These are phyloP conservation scores for Diutina sp. DNA, from an alignment of 1,139 yeast genomes.

Conservation along the genomic window DNA sequence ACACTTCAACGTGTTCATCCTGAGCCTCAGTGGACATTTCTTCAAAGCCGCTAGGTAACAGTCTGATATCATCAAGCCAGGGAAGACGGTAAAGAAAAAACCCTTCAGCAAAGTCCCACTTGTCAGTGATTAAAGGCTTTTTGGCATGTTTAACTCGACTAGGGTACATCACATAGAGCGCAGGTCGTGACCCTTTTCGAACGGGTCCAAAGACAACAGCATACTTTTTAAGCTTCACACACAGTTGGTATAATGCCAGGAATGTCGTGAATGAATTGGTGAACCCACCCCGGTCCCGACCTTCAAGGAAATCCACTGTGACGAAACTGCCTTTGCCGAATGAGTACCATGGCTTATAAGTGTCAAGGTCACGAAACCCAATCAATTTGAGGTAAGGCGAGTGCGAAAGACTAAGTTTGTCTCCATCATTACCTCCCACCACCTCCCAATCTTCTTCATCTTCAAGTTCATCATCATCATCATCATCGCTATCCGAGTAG, in stretches of 20 bases:
- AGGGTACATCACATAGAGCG: constrained; percentile 49
- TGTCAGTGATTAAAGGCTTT: constrained; percentile 11
- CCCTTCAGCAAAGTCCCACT: constrained; percentile 40
- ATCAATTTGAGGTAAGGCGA: constrained; percentile 40
- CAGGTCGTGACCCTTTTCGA: constrained; percentile 42
- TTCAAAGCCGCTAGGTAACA: constrained; percentile 20
- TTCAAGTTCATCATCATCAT: constrained; percentile 6
- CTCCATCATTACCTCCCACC: constrained; percentile 6
- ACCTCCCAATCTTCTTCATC: constrained; percentile 6
- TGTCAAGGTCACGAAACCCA: constrained; percentile 44
- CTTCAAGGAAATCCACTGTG: constrained; percentile 27
- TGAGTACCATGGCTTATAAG: constrained; percentile 39
- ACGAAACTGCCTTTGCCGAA: constrained; percentile 47
- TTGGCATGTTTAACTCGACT: constrained; percentile 11
- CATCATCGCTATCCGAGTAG: constrained; percentile 6
- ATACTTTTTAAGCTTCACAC: constrained; percentile 38
- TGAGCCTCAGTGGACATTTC: background rate
- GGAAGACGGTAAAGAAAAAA: constrained; percentile 50
- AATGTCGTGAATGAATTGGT: constrained; percentile 58
- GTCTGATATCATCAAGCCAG: constrained; percentile 49
- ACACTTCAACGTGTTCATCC: constrained; percentile 5
- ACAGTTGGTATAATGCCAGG: constrained; percentile 51
- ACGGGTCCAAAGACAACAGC: constrained; percentile 67
- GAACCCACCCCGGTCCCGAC: constrained; percentile 22
- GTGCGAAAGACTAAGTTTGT: constrained; percentile 10